Percentiles rank a stretch among this genome's conserved stretches.
These are phyloP conservation scores for Lentinula novae-zelandiae DNA, from an alignment of 1,284 basidiomycete genomes.

Conservation along the genomic window DNA sequence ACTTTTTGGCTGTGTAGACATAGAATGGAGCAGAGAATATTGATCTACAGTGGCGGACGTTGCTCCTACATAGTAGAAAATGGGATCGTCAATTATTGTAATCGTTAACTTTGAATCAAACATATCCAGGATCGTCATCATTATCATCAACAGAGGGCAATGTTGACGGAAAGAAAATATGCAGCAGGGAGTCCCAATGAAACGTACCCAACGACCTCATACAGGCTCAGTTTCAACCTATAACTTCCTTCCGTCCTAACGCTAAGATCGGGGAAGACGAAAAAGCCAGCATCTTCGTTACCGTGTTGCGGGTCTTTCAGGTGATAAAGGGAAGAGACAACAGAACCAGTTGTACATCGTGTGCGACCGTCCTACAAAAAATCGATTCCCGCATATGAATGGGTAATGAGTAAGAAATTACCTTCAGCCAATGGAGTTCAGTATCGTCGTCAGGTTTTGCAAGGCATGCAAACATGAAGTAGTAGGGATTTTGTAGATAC, in stretches of 20 bases:
- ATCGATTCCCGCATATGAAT: background rate
- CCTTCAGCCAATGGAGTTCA: conserved; percentile 91
- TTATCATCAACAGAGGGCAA: background rate
- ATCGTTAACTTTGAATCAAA: too few species aligned
- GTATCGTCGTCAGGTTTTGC: conserved; percentile 86
- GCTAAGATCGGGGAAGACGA: conserved; percentile 85
- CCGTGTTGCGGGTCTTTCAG: conserved; percentile 87
- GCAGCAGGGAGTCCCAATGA: background rate
- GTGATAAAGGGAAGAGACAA: conserved; percentile 93
- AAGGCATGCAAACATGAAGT: conserved; percentile 91
- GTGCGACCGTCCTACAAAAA: conserved; percentile 75
- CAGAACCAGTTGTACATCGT: conserved; percentile 83
- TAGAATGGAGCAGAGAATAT: conserved; percentile 86
- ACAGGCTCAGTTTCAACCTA: conserved; percentile 86
- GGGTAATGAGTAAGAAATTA: conserved; percentile 19
- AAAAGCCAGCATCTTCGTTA: conserved; percentile 71
- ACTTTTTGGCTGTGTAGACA: conserved; percentile 92
- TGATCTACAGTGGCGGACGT: conserved; percentile 84
- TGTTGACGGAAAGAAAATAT: background rate
- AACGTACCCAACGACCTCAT: conserved; percentile 89
- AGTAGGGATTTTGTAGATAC: conserved; percentile 87
- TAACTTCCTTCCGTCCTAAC: conserved; percentile 87
- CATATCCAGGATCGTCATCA: too few species aligned
- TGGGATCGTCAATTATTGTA: background rate
- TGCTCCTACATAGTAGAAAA: conserved; percentile 46